Evolutionary conservation across 2,329 filamentous ascomycete species (phyloP), one percentile per base, ranked within the genome.

Genomic region (Fusarium verrucosum): DNA sequence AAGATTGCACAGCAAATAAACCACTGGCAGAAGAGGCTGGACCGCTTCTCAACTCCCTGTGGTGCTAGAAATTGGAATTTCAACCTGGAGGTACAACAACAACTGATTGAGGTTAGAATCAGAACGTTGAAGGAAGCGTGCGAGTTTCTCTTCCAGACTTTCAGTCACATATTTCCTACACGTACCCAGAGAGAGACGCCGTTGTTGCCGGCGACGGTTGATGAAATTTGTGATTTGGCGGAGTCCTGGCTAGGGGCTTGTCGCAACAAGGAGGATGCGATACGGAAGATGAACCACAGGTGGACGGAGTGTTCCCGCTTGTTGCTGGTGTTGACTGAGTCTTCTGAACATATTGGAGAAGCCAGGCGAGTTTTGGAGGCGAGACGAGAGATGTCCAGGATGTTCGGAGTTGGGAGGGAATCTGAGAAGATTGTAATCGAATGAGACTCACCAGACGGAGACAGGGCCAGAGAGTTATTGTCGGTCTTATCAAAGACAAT

Each of bases 351-450:
- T 7, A 28, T 19, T 10, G n/a, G 25, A 10, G 53, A 38, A 13
- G 17, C 30, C 9, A 43, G n/a, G 19, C 4, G n/a, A 11, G 26
- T n/a, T 7, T 33, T 58, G 2, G 37, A 51, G 17, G 52, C 37
- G 10, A 41, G 55, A 30, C 17, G 19, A 3, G 36, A 58, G 7
- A 28, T 58, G 23, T 22, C 47, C 4, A 33, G 32, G 11, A 58
- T 58, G 25, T 58, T 58, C 33, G 55, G 55, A 3, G 10, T 42
- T 5, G 53, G 53, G 20, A 58, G 53, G 20, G 43, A 58, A 9
- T 28, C 13, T 4, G 55, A 43, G 20, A 58, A 20, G 25, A 58
- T 58, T 43, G 22, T 51, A 8, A 33, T 58, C 3, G 53, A 58
- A 35, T 58, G 23, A 58, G 3, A 13, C 3, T 8, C 1, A 16